Evolutionary conservation across 2,329 filamentous ascomycete species (phyloP).

Genomic region (Hymenoscyphus fructigenus): DNA sequence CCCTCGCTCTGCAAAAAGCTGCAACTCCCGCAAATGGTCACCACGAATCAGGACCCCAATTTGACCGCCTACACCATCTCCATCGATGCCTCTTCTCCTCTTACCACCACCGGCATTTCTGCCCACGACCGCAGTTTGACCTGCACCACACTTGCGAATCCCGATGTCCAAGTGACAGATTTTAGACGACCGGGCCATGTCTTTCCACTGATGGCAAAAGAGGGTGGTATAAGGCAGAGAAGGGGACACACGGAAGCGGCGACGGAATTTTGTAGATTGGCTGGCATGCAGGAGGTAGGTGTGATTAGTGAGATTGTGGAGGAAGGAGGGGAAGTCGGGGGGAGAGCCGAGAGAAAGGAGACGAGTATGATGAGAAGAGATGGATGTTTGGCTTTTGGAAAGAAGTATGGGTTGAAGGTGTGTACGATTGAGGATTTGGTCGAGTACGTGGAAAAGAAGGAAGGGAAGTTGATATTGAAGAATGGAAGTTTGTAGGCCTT

Average conservation of each 20-base stretch:
- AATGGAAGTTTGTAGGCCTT: slow-evolving; percentile 20
- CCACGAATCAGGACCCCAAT: slow-evolving; percentile 72
- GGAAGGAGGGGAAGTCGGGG: slow-evolving; percentile 72
- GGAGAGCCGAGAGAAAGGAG: slow-evolving; percentile 61
- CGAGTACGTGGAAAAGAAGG: slow-evolving; percentile 48
- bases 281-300: slow-evolving; percentile 73
- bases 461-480: slow-evolving; percentile 32
- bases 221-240: slow-evolving; percentile 77
- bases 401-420: slow-evolving; percentile 84
- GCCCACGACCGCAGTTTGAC: slow-evolving; percentile 84
- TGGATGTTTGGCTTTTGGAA: slow-evolving; percentile 83
- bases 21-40: slow-evolving; percentile 86
- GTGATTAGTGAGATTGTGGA: slow-evolving; percentile 93
- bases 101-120: slow-evolving; percentile 84
- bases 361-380: slow-evolving; percentile 92
- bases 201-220: slow-evolving; percentile 75
- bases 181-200: slow-evolving; percentile 89
- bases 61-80: slow-evolving; percentile 91
- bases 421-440: slow-evolving; percentile 94
- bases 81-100: slow-evolving; percentile 72
- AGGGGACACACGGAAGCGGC: slow-evolving; percentile 91
- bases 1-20: slow-evolving; percentile 68
- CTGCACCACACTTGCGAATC: slow-evolving; percentile 74
- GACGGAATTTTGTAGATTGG: slow-evolving; percentile 82
- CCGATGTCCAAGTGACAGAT: slow-evolving; percentile 47